phyloP scores from a whole-genome alignment of 148 eudicot genomes.

The Nyssa sinensis region DNA sequence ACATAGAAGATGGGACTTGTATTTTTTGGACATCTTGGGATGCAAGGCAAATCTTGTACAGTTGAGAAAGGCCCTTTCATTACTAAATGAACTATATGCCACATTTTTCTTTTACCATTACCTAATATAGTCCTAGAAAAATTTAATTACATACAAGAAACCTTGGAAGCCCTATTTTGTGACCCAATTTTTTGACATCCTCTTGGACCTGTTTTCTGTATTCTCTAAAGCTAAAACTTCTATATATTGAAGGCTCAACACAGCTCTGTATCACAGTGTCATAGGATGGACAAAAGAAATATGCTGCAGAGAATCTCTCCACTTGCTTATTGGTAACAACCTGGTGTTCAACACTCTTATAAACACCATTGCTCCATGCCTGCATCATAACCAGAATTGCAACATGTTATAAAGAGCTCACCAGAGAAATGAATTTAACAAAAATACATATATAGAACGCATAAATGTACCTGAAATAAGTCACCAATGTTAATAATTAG shows the following conservation, averaged over 20 bases:
- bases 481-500: constrained; percentile 87
- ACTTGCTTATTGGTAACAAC: constrained; percentile 53
- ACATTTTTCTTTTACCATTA: neutral
- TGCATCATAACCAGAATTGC: constrained; percentile 13
- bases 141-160: constrained; percentile 33
- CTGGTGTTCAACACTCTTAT: constrained; percentile 84
- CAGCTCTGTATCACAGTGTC: constrained; percentile 60
- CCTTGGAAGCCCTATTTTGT: constrained; percentile 75
- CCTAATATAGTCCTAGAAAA: neutral
- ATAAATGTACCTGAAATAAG: constrained; percentile 63
- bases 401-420: neutral
- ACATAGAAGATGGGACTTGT: too few relatives aligned
- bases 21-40: too few relatives aligned
- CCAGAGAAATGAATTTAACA: neutral
- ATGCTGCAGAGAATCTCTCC: constrained; percentile 87
- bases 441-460: neutral
- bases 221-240: constrained; percentile 67
- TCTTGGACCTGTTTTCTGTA: constrained; percentile 69
- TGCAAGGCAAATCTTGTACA: too few relatives aligned
- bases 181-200: constrained; percentile 65
- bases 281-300: constrained; percentile 75
- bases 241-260: constrained; percentile 49
- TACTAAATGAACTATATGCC: neutral
- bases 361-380: constrained; percentile 95
- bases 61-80: neutral